Base-by-base conservation (phyloP, 2,329 filamentous ascomycete genomes). In the Neoscytalidium dimidiatum region DNA sequence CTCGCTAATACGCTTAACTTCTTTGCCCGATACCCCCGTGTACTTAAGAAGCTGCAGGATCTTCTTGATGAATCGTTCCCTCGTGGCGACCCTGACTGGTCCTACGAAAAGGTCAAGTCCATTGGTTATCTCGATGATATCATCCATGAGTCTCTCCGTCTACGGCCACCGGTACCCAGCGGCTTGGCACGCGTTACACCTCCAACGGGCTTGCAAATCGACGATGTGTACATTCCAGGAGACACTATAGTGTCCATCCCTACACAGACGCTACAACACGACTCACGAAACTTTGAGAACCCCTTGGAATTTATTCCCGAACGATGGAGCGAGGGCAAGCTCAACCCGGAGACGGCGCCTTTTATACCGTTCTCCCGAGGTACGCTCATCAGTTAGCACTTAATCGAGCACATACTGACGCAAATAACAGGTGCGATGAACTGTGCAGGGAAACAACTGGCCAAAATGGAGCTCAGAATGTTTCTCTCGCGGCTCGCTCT, bases 61-160 rank as follows among this genome's bases (percentile, higher is more conserved):
- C 46, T 46, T 0, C 64, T 56, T 5, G 73, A 78, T 53, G 56
- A 66, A 11, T 66, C 67, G 8, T 71, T 78, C n/a, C 73, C 73
- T 3, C 64, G 33, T 0, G 68, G 70, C 0, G 63, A 65, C 14
- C 17, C 7, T 4, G 62, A 71, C 26, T 78, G 73, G 73, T 70
- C 67, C 11, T 74, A 73, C 61, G 72, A 74, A 9, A 71, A 71
- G 13, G 64, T 67, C 26, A 73, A 70, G 35, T 66, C 68, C 0
- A 65, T 77, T n/a, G 6, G 69, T 1, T 71, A 75, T 33, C 72
- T 81, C 11, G 78, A 80, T 61, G 77, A 72, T 13, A 69, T 74
- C 17, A 80, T 82, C 70, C 75, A 81, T 61, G 80, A 82, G 65
- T 70, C 78, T 0, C 69, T 82, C 1, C 75, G 80, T 17, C 70